Evolutionary conservation across 805 yeast genomes (phyloP).

Genomic region (Aciculoconidium aculeatum): DNA sequence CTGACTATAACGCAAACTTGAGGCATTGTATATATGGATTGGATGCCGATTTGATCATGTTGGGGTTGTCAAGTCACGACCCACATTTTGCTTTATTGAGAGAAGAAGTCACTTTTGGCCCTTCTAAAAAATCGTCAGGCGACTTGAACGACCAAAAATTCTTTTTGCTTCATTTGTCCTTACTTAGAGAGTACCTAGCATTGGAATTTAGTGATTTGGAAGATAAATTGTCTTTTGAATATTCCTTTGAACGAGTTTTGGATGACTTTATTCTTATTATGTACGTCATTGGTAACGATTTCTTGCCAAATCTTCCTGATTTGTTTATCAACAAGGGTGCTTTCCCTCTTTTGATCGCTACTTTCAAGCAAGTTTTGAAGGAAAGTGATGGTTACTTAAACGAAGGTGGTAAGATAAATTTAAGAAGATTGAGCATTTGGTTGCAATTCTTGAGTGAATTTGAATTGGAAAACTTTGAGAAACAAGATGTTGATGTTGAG

Average conservation of each 20-base stretch:
- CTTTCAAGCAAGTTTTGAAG: constrained; percentile 77
- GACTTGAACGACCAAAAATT: constrained; percentile 75
- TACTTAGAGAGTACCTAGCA: constrained; percentile 86
- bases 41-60: constrained; percentile 93
- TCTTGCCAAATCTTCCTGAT: constrained; percentile 94
- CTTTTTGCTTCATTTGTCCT: constrained; percentile 73
- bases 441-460: constrained; percentile 68
- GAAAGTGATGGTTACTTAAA: constrained; percentile 79
- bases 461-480: constrained; percentile 83
- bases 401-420: constrained; percentile 75
- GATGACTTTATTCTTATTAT: constrained; percentile 90
- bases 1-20: constrained; percentile 67
- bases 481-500: constrained; percentile 74
- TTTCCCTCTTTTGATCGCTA: constrained; percentile 81
- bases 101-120: constrained; percentile 92
- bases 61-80: constrained; percentile 86
- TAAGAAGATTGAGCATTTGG: constrained; percentile 69
- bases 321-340: constrained; percentile 93
- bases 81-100: constrained; percentile 93
- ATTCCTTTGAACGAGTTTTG: constrained; percentile 79
- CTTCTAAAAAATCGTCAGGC: constrained; percentile 28
- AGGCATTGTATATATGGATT: constrained; percentile 94
- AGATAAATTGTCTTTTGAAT: constrained; percentile 57
- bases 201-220: constrained; percentile 75
- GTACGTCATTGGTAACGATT: constrained; percentile 97